phyloP scores from a whole-genome alignment of 2,329 filamentous ascomycete genomes.

The Cordyceps militaris region DNA sequence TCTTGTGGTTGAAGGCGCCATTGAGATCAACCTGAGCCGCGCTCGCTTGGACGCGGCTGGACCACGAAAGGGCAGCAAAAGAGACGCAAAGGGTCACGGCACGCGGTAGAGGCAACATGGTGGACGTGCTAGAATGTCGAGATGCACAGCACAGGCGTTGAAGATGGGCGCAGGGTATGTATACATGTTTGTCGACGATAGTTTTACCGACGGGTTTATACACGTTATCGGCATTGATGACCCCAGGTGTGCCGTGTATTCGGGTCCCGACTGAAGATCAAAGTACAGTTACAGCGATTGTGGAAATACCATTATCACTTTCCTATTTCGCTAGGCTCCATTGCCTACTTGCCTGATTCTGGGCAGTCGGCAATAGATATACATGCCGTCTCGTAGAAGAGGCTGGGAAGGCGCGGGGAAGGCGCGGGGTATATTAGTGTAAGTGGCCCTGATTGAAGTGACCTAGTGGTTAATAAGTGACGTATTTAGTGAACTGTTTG shows the following conservation, averaged over 20 bases:
- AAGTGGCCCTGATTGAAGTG: not conserved
- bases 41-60: not conserved
- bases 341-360: no score
- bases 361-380: not conserved
- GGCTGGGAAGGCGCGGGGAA: not conserved
- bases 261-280: not conserved
- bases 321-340: not conserved
- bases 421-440: not conserved
- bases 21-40: not conserved
- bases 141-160: not conserved
- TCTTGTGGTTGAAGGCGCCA: not conserved
- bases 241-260: not conserved
- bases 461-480: no score
- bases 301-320: not conserved
- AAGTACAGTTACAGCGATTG: not conserved
- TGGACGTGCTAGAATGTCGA: not conserved
- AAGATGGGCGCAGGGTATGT: not conserved
- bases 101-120: not conserved
- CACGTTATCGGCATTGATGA: not conserved
- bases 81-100: not conserved
- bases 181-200: not conserved
- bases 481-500: no score
- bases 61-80: not conserved
- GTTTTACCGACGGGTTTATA: constrained; percentile 1
- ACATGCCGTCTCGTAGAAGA: not conserved